Percentiles rank a stretch among this genome's conserved stretches.
Evolutionary conservation across 306 rosid species (phyloP).

Genomic region (Hippophae tibetana): DNA sequence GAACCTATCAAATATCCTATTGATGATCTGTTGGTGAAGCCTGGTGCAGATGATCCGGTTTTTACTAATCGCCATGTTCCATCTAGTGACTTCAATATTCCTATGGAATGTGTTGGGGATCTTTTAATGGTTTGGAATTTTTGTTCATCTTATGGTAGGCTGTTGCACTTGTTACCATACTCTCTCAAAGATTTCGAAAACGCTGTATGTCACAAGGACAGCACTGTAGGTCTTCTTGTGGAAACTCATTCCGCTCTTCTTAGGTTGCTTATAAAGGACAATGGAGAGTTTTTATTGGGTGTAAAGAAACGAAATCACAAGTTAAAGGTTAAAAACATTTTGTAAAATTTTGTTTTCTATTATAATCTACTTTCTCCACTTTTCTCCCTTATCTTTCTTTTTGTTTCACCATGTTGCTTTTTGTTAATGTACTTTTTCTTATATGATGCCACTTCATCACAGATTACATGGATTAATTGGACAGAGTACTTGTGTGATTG

Average conservation of each 20-base stretch:
- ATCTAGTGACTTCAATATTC: constrained; percentile 59
- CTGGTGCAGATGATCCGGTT: constrained; percentile 66
- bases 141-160: constrained; percentile 59
- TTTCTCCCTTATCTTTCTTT: neutral
- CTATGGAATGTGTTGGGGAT: constrained; percentile 65
- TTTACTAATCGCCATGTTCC: constrained; percentile 65
- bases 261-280: constrained; percentile 61
- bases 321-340: constrained; percentile 38
- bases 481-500: constrained; percentile 68
- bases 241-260: constrained; percentile 80
- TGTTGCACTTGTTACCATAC: constrained; percentile 65
- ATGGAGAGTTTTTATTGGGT: constrained; percentile 37
- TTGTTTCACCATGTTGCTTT: too few relatives aligned
- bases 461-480: constrained; percentile 83
- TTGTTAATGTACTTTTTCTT: neutral
- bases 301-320: constrained; percentile 44
- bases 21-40: constrained; percentile 79
- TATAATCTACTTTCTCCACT: constrained; percentile 1
- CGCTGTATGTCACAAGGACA: constrained; percentile 69
- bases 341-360: neutral
- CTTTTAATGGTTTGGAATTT: constrained; percentile 93
- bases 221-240: constrained; percentile 68
- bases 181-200: constrained; percentile 81
- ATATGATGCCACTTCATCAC: constrained; percentile 27
- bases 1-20: constrained; percentile 76